Evolutionary conservation across 768 basidiomycete species (phyloP).

Genomic region (Trametes cingulata): DNA sequence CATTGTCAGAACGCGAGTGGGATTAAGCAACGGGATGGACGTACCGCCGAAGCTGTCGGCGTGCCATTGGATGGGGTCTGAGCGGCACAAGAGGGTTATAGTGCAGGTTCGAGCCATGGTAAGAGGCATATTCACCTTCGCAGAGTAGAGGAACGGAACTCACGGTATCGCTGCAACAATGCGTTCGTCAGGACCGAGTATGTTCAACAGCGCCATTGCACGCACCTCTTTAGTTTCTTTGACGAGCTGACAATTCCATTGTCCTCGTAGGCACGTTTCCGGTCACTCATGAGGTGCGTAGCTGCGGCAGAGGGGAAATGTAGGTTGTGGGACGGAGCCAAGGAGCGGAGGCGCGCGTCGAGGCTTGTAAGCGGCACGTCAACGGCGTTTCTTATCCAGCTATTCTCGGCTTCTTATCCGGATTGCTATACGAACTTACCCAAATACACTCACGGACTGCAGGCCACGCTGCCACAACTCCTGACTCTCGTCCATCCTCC

Average conservation of each 20-base stretch:
- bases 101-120: slow-evolving; percentile 56
- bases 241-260: slow-evolving; percentile 46
- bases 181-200: slow-evolving; percentile 17
- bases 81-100: slow-evolving; percentile 61
- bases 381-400: background rate
- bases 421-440: background rate
- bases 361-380: background rate
- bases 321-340: slow-evolving; percentile 10
- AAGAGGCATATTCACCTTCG: slow-evolving; percentile 73
- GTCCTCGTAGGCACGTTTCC: slow-evolving; percentile 61
- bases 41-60: slow-evolving; percentile 42
- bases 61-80: slow-evolving; percentile 56
- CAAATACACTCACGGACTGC: background rate
- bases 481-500: background rate
- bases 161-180: slow-evolving; percentile 62
- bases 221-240: slow-evolving; percentile 73
- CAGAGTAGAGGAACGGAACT: slow-evolving; percentile 47
- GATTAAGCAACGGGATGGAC: background rate
- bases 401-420: background rate
- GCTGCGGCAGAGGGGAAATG: background rate
- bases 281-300: slow-evolving; percentile 57
- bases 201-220: slow-evolving; percentile 5
- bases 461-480: background rate
- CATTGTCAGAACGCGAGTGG: slow-evolving; percentile 1
- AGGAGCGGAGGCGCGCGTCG: background rate